phyloP scores from a whole-genome alignment of 2,329 filamentous ascomycete genomes.

The Ophiostoma quercus region DNA sequence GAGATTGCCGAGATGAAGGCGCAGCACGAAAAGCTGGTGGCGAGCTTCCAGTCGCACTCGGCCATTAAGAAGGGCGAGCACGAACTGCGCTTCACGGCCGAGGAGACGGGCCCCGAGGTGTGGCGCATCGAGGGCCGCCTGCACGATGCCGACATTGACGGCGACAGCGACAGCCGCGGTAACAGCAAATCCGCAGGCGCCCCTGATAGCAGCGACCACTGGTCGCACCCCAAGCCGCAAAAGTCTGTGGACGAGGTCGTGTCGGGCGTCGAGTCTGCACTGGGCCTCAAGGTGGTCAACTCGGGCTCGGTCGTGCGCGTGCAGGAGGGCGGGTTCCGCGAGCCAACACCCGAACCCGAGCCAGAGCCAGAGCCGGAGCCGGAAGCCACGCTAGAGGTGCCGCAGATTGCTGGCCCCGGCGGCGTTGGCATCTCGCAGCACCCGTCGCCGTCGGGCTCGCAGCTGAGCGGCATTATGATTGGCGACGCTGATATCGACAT shows the following conservation, averaged over 20 bases:
- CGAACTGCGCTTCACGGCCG: slow-evolving; percentile 62
- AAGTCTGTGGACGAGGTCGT: slow-evolving; percentile 68
- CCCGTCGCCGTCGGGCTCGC: slow-evolving; percentile 51
- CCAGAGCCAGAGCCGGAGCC: slow-evolving; percentile 30
- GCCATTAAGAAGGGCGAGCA: slow-evolving; percentile 69
- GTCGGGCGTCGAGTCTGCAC: slow-evolving; percentile 63
- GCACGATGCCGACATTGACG: slow-evolving; percentile 35
- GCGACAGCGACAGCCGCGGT: slow-evolving; percentile 31
- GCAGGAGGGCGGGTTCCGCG: slow-evolving; percentile 71
- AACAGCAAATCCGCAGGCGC: background rate
- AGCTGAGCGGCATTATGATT: slow-evolving; percentile 50
- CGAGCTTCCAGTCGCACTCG: slow-evolving; percentile 66
- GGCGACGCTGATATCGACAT: slow-evolving; percentile 61
- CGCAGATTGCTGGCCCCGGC: slow-evolving; percentile 9
- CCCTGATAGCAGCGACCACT: slow-evolving; percentile 16
- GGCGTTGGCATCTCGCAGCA: slow-evolving; percentile 31
- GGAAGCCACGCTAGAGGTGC: slow-evolving; percentile 21
- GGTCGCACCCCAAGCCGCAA: slow-evolving; percentile 39
- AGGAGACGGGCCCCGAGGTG: slow-evolving; percentile 54
- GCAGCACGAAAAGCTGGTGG: slow-evolving; percentile 69
- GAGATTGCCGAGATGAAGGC: slow-evolving; percentile 83
- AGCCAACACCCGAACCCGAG: slow-evolving; percentile 43
- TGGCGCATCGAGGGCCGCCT: slow-evolving; percentile 59
- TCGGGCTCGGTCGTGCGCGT: slow-evolving; percentile 64
- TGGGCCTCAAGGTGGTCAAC: slow-evolving; percentile 61